phyloP scores from a whole-genome alignment of 129 eudicot genomes.

The Artemisia tridentata region DNA sequence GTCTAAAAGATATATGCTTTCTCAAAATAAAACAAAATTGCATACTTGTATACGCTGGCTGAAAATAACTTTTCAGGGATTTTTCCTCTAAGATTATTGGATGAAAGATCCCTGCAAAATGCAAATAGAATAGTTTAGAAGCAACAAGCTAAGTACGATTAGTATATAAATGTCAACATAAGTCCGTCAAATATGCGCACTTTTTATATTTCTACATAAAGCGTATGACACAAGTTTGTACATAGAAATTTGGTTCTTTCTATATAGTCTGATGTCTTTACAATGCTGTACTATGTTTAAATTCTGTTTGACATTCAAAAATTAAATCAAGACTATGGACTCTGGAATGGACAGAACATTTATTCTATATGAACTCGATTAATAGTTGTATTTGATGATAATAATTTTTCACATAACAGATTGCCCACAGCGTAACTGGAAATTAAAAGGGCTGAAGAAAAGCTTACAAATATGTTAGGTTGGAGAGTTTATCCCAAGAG shows the following conservation, averaged over 20 bases:
- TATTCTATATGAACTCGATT: too few relatives aligned
- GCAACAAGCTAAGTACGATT: slow-evolving; percentile 3
- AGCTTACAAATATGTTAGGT: slow-evolving; percentile 73
- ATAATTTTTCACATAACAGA: too few relatives aligned
- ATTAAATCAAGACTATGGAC: not conserved
- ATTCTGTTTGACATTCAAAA: not conserved
- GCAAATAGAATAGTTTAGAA: slow-evolving; percentile 12
- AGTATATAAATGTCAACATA: slow-evolving; percentile 12
- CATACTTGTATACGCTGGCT: slow-evolving; percentile 62
- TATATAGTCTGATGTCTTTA: not conserved
- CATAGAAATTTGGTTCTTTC: too few relatives aligned
- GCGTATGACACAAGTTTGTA: too few relatives aligned
- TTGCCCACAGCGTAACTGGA: not conserved
- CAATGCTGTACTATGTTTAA: not conserved
- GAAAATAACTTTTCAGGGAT: slow-evolving; percentile 59
- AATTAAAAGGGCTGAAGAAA: slow-evolving; percentile 1
- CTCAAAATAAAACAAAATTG: not conserved
- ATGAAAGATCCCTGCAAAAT: slow-evolving; percentile 78
- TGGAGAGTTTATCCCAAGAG: slow-evolving; percentile 73
- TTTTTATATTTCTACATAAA: too few relatives aligned
- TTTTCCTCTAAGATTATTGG: slow-evolving; percentile 63
- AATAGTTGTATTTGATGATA: too few relatives aligned
- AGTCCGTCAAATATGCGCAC: not conserved
- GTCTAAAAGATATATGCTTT: slow-evolving; percentile 3
- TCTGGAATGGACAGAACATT: not conserved